These are phyloP conservation scores for Penicillium sclerotigenum DNA, from an alignment of 2,329 filamentous ascomycete genomes.

Conservation along the genomic window DNA sequence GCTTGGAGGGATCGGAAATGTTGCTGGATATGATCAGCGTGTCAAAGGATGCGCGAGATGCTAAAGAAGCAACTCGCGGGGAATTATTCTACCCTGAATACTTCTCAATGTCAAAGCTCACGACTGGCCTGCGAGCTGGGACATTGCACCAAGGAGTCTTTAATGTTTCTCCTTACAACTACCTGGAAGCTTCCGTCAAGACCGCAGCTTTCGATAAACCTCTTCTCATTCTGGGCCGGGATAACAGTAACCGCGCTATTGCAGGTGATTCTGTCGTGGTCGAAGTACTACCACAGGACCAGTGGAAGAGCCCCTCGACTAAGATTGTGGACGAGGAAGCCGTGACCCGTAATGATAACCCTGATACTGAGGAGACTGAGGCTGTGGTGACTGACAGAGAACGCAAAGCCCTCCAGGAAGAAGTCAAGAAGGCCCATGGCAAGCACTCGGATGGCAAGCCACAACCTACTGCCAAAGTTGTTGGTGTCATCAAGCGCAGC, in stretches of 20 bases:
- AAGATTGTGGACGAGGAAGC: conserved; percentile 95
- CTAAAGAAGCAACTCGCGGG: conserved; percentile 60
- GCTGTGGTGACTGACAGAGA: conserved; percentile 87
- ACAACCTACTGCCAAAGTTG: conserved; percentile 87
- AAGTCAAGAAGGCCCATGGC: conserved; percentile 80
- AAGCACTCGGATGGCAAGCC: conserved; percentile 71
- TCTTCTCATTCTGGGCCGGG: conserved; percentile 81
- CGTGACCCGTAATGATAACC: conserved; percentile 88
- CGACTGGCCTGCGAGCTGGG: conserved; percentile 86
- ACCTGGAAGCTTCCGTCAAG: conserved; percentile 87
- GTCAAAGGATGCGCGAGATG: conserved; percentile 64
- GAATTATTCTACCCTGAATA: conserved; percentile 86
- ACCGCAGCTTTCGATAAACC: conserved; percentile 87
- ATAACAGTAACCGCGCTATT: conserved; percentile 93
- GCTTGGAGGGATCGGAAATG: conserved; percentile 77
- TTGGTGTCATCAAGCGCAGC: conserved; percentile 90
- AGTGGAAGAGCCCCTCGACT: conserved; percentile 94
- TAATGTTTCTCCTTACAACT: conserved; percentile 97
- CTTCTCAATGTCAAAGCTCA: conserved; percentile 83
- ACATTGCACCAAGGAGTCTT: conserved; percentile 92
- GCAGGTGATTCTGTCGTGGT: conserved; percentile 91
- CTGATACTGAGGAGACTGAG: conserved; percentile 71
- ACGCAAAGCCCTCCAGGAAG: conserved; percentile 80
- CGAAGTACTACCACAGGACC: conserved; percentile 86
- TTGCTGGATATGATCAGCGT: conserved; percentile 92